A percentile compares a stretch with the other conserved stretches of the same genome.
phyloP scores from a whole-genome alignment of 176 grass and related monocot species.

The Chloris gayana region DNA sequence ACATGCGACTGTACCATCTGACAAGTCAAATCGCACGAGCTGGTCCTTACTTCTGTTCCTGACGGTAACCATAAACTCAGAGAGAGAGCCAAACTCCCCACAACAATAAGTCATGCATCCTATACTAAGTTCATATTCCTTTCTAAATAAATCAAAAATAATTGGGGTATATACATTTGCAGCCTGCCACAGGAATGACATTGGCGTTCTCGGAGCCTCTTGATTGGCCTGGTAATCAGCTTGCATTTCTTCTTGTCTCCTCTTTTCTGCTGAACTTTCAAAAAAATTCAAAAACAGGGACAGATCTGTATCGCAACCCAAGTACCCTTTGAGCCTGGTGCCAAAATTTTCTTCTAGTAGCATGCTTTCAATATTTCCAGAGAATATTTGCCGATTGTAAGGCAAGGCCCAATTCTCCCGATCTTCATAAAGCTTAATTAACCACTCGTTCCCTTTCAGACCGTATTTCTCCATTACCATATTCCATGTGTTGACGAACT shows the following conservation, averaged over 20 bases:
- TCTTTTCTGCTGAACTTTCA: constrained; percentile 57
- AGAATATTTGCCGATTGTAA: constrained; percentile 59
- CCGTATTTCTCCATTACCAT: constrained; percentile 71
- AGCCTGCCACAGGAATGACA: constrained; percentile 80
- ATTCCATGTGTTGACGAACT: constrained; percentile 76
- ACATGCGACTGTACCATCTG: constrained; percentile 65
- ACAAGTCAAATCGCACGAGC: constrained; percentile 73
- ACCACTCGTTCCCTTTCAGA: constrained; percentile 67
- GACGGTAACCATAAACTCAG: constrained; percentile 64
- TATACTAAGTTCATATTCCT: constrained; percentile 68
- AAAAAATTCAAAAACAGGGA: constrained; percentile 53
- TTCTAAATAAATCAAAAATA: constrained; percentile 66
- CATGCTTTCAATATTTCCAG: constrained; percentile 65
- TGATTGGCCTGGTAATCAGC: constrained; percentile 77
- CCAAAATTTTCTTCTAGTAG: constrained; percentile 51
- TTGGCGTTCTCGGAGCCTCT: constrained; percentile 53
- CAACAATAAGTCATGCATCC: constrained; percentile 72
- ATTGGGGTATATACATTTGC: constrained; percentile 73
- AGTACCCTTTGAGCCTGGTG: constrained; percentile 44
- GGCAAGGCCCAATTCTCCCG: constrained; percentile 75
- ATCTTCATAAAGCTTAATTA: constrained; percentile 72
- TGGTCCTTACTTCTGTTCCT: constrained; percentile 79
- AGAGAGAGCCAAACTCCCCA: constrained; percentile 65
- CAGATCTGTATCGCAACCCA: constrained; percentile 59
- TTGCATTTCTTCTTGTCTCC: constrained; percentile 67